Conservation (phyloP, 768 basidiomycete genomes). For the Rhodotorula paludigena region DNA sequence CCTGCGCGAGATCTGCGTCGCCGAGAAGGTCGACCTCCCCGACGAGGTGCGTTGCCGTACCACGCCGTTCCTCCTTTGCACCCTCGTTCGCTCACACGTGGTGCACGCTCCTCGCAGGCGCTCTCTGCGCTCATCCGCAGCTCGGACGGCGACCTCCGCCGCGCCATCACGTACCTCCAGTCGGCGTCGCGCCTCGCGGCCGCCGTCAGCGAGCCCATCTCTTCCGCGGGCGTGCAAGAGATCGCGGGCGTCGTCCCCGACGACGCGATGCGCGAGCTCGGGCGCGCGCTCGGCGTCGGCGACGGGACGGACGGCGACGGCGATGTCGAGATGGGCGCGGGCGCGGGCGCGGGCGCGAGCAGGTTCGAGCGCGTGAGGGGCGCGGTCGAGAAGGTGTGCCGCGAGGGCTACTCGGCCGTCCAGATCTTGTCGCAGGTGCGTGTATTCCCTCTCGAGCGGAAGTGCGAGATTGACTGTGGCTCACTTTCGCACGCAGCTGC, state of each 20-base stretch:
- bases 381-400: conserved; percentile 68
- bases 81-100: neutral
- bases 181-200: conserved; percentile 79
- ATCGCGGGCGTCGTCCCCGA: conserved; percentile 93
- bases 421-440: conserved; percentile 82
- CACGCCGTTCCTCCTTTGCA: neutral
- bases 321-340: conserved; percentile 56
- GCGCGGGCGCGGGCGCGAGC: conserved; percentile 53
- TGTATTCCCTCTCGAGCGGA: neutral
- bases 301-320: conserved; percentile 45
- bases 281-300: conserved; percentile 64
- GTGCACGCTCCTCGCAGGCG: conserved; percentile 53
- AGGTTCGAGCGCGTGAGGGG: conserved; percentile 54
- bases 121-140: conserved; percentile 68
- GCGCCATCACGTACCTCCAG: conserved; percentile 95
- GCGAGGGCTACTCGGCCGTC: conserved; percentile 86
- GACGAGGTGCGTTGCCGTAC: conserved; percentile 45
- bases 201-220: conserved; percentile 57
- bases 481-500: conserved; percentile 57
- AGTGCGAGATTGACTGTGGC: neutral
- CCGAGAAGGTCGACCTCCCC: conserved; percentile 60
- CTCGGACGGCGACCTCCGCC: conserved; percentile 87
- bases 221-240: conserved; percentile 77
- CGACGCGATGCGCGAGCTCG: conserved; percentile 63
- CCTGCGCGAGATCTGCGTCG: conserved; percentile 69